A percentile compares a stretch with the other conserved stretches of the same genome.
These are phyloP conservation scores for Lablab purpureus DNA, from an alignment of 306 rosid species.

Conservation along the genomic window DNA sequence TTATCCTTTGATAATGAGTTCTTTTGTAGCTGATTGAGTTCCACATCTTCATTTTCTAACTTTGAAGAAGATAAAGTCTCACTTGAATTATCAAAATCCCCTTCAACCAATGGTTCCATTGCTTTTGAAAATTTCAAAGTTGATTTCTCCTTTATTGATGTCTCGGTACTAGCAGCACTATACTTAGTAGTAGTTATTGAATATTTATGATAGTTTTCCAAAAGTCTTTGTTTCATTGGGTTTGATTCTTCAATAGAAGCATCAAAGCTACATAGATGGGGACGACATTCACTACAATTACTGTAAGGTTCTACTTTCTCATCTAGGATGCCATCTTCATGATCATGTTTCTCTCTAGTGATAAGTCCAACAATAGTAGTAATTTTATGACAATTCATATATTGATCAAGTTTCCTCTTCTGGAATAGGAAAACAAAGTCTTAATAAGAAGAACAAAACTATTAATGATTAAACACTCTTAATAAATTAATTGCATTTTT, in stretches of 20 bases:
- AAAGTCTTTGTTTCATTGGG: neutral
- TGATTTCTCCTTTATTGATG: constrained; percentile 13
- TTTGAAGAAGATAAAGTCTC: neutral
- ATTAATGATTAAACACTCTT: no score
- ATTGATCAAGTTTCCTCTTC: constrained; percentile 40
- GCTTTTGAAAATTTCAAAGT: neutral
- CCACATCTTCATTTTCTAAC: constrained; percentile 18
- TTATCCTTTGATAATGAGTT: neutral
- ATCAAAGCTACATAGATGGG: neutral
- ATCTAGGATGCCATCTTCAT: constrained; percentile 1
- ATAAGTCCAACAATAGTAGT: constrained; percentile 9
- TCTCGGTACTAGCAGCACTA: neutral
- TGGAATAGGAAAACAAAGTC: no score
- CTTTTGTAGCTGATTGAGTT: neutral
- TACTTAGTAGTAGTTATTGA: no score
- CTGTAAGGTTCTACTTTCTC: constrained; percentile 14
- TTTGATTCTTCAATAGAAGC: constrained; percentile 6
- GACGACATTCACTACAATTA: neutral
- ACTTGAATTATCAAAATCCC: constrained; percentile 2
- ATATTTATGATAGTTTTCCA: neutral
- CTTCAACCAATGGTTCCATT: constrained; percentile 9
- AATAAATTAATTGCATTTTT: no score
- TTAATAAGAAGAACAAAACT: neutral
- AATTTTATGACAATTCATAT: constrained; percentile 13
- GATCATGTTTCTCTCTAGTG: constrained; percentile 4